A percentile compares a stretch with the other conserved stretches of the same genome.
phyloP scores from a whole-genome alignment of 352 stramenopile genomes.

The Phytopythium vexans region DNA sequence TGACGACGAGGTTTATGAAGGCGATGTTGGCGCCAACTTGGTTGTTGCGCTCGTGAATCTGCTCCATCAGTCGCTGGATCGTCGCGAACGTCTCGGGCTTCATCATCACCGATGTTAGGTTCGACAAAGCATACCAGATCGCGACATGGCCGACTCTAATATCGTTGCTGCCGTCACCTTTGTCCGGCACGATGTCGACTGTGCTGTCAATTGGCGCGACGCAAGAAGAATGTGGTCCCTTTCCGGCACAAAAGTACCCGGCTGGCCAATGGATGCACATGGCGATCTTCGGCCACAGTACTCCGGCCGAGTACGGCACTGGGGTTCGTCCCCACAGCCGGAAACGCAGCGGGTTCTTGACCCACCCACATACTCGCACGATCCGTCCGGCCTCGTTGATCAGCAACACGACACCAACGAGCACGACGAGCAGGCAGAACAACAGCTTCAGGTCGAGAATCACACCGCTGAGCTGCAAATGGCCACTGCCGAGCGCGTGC shows the following conservation, averaged over 20 bases:
- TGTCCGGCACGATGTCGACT: too few species aligned
- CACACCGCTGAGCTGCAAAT: slow-evolving; percentile 16
- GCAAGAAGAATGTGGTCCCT: not conserved
- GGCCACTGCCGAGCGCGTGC: slow-evolving; percentile 13
- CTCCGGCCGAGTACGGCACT: slow-evolving; percentile 27
- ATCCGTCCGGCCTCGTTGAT: not conserved
- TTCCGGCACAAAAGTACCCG: slow-evolving; percentile 27
- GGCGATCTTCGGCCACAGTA: slow-evolving; percentile 21
- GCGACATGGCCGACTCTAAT: too few species aligned
- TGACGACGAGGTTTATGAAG: slow-evolving; percentile 36
- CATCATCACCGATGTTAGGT: not conserved
- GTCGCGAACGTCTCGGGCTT: slow-evolving; percentile 6
- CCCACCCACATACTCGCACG: not conserved
- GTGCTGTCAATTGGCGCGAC: too few species aligned
- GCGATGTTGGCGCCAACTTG: slow-evolving; percentile 24
- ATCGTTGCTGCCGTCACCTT: too few species aligned
- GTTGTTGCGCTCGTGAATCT: slow-evolving; percentile 13
- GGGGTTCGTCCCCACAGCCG: slow-evolving; percentile 7
- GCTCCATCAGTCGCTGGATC: slow-evolving; percentile 23
- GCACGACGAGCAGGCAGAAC: slow-evolving; percentile 13
- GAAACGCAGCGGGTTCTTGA: not conserved
- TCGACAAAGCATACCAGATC: not conserved
- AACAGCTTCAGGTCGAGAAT: slow-evolving; percentile 36
- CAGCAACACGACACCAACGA: slow-evolving; percentile 2
- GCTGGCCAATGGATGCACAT: slow-evolving; percentile 30